Evolutionary conservation across 2,329 filamentous ascomycete species (phyloP), one percentile per base, ranked within the genome.

Genomic region (Paecilomyces dactylethromorphus): DNA sequence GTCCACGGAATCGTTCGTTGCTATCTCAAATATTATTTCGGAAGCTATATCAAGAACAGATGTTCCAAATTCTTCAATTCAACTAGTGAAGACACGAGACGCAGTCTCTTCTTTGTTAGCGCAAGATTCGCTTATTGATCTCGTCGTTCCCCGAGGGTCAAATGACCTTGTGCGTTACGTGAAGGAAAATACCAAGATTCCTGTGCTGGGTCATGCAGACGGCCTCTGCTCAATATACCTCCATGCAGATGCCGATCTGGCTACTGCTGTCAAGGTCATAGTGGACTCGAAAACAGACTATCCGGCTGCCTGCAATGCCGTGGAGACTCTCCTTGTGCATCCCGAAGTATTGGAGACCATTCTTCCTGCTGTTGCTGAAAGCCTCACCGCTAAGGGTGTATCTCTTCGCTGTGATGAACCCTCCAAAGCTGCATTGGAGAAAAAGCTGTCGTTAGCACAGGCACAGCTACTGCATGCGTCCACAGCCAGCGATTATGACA

Each of bases 221-320:
- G 94, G 94, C 35, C 83, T 97, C 59, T 99, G 94, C 78, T 84
- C 87, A 62, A 86, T 91, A 62, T 99, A 94, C 75, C 82, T 99
- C 56, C 89, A 94, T 68, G 80, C 82, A 11, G 90, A 91, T 59
- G 92, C 90, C 54, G 88, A 95, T 66, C 76, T 81, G 45, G 78
- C 82, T 51, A 87, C 90, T 76, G 90, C 91, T 12, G 82, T 84
- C 21, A 85, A 85, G 62, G 88, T 96, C 57, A 80, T 97, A 54
- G 81, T 96, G 57, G 94, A 99, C 76, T 89, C 93, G 53, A 99
- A 99, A 78, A 92, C 90, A 26, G 90, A 88, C 74, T 99, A 99
- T 71, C 91, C 93, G 1, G 94, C 94, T 39, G 94, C 93, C 13
- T 99, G 94, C 81, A 99, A 99, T 78, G 87, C 89, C 50, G 78